Evolutionary conservation across 2,329 filamentous ascomycete species (phyloP), one percentile per base, ranked within the genome.

Genomic region (Penicillium concentricum): DNA sequence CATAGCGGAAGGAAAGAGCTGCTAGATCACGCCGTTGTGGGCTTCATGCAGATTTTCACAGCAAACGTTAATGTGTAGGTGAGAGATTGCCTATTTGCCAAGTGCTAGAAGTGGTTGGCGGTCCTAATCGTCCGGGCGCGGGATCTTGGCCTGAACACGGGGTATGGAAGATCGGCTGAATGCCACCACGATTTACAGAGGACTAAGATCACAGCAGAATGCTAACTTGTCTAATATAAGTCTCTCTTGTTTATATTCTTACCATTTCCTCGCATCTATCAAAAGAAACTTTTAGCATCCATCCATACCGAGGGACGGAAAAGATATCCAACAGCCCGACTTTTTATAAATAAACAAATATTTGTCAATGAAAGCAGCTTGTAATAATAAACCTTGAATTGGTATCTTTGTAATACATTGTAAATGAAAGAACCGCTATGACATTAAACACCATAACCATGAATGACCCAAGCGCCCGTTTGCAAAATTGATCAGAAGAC

Each of bases 1-100:
- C 94, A 99, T 99, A 55, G 69, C 60, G 72, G 64, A 68, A 65
- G 60, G 64, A 59, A 63, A 57, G 53, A 61, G 61, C 59, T 57
- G 55, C 13, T 47, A 35, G 62, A 32, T 72, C 62, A 71, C 59
- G 55, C 58, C 51, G 50, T 42, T 57, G 47, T 53, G 55, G 57
- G 61, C 61, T 50, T 68, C 70, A 72, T 71, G 57, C 59, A 68
- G 65, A 48, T 38, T 28, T 52, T 34, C 34, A 32, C 30, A 44
- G 47, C 15, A 56, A 24, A 26, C 2, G 3, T 42, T 39, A 35
- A 38, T 35, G 34, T 53, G 35, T 34, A 26, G n/a, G 35, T 44
- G 34, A 53, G 35, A 56, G 16, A 32, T 18, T 53, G 54, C 18
- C n/a, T 56, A 18, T 54, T 51, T 58, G 55, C 22, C 16, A 20